phyloP scores from a whole-genome alignment of 2,329 filamentous ascomycete species.

The Venturia carpophila region DNA sequence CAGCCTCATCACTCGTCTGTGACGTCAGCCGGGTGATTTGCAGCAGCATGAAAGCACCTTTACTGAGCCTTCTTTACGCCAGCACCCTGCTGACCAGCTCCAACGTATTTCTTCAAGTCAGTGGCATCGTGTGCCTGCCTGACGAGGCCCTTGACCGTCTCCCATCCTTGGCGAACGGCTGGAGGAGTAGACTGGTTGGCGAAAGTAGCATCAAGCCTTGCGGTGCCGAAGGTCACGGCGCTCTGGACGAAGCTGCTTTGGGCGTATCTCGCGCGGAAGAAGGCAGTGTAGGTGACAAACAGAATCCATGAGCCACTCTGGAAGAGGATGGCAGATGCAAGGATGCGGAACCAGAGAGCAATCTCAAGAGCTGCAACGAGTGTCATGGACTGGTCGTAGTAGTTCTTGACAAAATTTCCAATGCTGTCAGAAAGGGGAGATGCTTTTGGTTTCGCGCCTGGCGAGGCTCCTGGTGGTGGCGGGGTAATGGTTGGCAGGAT shows the following conservation, averaged over 20 bases:
- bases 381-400: constrained; percentile 95
- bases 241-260: constrained; percentile 92
- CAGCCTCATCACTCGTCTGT: neutral
- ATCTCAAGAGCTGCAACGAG: constrained; percentile 87
- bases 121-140: constrained; percentile 72
- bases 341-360: constrained; percentile 71
- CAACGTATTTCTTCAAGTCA: constrained; percentile 66
- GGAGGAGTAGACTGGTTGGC: constrained; percentile 84
- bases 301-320: constrained; percentile 86
- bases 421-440: constrained; percentile 71
- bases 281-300: constrained; percentile 75
- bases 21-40: neutral
- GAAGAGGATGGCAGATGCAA: constrained; percentile 78
- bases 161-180: constrained; percentile 70
- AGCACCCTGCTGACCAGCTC: constrained; percentile 33
- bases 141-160: constrained; percentile 62
- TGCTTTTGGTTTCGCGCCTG: constrained; percentile 49
- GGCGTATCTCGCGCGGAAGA: constrained; percentile 80
- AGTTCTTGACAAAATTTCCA: constrained; percentile 90
- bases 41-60: neutral
- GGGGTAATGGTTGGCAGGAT: constrained; percentile 79
- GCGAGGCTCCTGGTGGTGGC: constrained; percentile 46
- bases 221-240: constrained; percentile 63
- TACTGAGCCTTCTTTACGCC: constrained; percentile 18
- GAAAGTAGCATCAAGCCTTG: constrained; percentile 70